Conservation (phyloP, 2,329 filamentous ascomycete genomes). For the Trichoderma asperellum region DNA sequence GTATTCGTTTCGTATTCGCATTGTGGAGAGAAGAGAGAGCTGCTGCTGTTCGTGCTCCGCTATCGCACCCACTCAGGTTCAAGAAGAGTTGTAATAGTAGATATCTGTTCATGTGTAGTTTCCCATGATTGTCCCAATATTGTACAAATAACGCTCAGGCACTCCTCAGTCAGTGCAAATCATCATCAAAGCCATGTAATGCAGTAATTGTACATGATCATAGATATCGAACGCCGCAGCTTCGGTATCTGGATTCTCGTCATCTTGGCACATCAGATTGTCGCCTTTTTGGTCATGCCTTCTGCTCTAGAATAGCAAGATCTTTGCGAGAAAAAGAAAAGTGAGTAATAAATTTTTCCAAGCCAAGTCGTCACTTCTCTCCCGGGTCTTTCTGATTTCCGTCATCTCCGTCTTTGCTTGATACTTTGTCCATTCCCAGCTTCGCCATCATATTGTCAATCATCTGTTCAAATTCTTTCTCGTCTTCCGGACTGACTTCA, state of each 20-base stretch:
- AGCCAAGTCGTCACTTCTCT: conserved; percentile 3
- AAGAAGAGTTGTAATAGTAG: not conserved
- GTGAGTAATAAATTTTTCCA: not conserved
- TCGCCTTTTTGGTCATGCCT: not conserved
- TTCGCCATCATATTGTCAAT: conserved; percentile 62
- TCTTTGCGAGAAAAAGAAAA: not conserved
- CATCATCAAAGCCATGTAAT: not conserved
- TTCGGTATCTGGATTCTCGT: not conserved
- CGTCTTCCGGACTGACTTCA: conserved; percentile 50
- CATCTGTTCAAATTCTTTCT: conserved; percentile 66
- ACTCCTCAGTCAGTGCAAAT: not conserved
- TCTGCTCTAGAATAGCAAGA: not conserved
- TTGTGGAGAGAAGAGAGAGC: not conserved
- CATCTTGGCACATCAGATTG: not conserved
- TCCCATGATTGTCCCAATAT: not conserved
- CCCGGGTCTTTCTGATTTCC: not conserved
- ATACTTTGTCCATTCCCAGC: conserved; percentile 43
- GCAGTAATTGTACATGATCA: not conserved
- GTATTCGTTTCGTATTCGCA: conserved; percentile 21
- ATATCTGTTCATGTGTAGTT: not conserved
- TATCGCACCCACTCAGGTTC: not conserved
- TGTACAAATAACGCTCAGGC: conserved; percentile 9
- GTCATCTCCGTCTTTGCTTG: not conserved
- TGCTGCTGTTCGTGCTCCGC: not conserved
- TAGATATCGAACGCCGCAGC: conserved; percentile 1